Evolutionary conservation across 177 flowering plant species (phyloP).

Genomic region (Vitis hybrid): DNA sequence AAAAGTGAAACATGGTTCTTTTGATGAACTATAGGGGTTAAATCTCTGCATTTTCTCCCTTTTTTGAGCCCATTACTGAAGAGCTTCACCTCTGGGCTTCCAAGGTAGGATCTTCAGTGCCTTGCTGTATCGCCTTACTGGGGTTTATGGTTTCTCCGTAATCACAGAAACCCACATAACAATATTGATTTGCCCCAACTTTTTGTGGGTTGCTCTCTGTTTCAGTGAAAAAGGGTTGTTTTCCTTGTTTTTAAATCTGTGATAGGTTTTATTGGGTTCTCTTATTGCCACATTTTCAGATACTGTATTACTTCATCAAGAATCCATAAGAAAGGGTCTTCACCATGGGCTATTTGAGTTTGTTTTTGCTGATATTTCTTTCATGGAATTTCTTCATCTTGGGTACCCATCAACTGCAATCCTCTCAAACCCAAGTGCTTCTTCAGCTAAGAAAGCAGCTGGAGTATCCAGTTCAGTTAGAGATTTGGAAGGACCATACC

Average conservation of each 20-base stretch:
- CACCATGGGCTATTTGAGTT: slow-evolving; percentile 23
- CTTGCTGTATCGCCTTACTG: slow-evolving; percentile 1
- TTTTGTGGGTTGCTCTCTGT: slow-evolving; percentile 1
- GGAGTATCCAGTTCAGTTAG: slow-evolving; percentile 65
- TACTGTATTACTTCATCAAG: not conserved
- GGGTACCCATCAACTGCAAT: slow-evolving; percentile 45
- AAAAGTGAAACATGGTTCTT: not conserved
- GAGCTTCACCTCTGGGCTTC: not conserved
- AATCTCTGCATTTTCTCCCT: not conserved
- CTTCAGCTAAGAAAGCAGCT: slow-evolving; percentile 76
- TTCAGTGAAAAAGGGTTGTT: not conserved
- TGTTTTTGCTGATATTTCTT: slow-evolving; percentile 20
- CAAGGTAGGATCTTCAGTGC: not conserved
- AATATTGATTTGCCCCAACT: not conserved
- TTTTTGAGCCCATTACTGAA: not conserved
- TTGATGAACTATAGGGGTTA: not conserved
- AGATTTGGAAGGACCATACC: slow-evolving; percentile 48
- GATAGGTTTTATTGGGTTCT: not conserved
- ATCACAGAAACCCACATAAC: not conserved
- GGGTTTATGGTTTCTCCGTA: not conserved
- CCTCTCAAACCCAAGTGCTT: slow-evolving; percentile 69
- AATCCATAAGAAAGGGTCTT: not conserved
- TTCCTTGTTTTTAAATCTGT: not conserved
- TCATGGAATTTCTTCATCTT: slow-evolving; percentile 28
- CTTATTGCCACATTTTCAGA: too few species aligned